Conservation (phyloP, 1,284 basidiomycete species). For the Trametes sp. region DNA sequence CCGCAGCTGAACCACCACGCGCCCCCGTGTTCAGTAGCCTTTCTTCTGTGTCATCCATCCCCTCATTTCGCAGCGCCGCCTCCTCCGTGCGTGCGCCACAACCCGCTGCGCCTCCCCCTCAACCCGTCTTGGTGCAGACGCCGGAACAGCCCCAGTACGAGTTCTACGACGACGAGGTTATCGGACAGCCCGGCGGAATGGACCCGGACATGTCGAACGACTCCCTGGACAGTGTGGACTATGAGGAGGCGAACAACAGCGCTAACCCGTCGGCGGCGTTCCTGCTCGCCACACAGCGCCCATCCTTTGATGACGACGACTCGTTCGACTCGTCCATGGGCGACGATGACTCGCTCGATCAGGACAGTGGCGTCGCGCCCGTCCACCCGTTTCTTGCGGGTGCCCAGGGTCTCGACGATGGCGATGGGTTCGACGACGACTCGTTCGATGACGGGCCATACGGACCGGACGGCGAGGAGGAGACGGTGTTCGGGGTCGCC, state of each 20-base stretch:
- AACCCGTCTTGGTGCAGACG: constrained; percentile 30
- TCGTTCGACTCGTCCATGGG: constrained; percentile 40
- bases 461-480: constrained; percentile 52
- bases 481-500: constrained; percentile 75
- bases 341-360: constrained; percentile 38
- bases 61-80: constrained; percentile 18
- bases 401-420: constrained; percentile 30
- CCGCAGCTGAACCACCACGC: constrained; percentile 4
- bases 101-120: constrained; percentile 16
- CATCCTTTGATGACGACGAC: constrained; percentile 52
- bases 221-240: constrained; percentile 66
- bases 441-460: constrained; percentile 47
- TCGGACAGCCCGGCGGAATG: constrained; percentile 36
- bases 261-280: constrained; percentile 43
- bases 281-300: constrained; percentile 43
- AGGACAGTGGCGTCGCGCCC: constrained; percentile 44
- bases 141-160: constrained; percentile 40
- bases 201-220: constrained; percentile 59
- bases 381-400: constrained; percentile 63
- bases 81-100: constrained; percentile 22
- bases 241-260: constrained; percentile 43
- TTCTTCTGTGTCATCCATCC: constrained; percentile 19
- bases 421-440: constrained; percentile 51
- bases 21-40: constrained; percentile 21
- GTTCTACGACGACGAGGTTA: constrained; percentile 38